Evolutionary conservation across 192 early-diverging fungal genomes (phyloP).

Genomic region (Pilobolus umbonatus): DNA sequence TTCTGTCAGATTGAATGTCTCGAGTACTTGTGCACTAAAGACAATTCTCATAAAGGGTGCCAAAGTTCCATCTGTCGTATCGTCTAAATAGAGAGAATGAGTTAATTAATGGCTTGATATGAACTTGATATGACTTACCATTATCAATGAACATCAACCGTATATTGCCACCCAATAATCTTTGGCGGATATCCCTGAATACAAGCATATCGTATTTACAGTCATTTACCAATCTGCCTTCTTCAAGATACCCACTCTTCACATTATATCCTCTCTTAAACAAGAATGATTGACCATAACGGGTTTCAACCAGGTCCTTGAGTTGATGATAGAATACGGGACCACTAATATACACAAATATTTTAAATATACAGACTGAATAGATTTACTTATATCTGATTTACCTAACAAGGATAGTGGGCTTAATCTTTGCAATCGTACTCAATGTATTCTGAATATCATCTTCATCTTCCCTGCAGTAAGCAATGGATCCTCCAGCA

Average conservation of each 20-base stretch:
- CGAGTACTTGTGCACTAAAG: conserved; percentile 57
- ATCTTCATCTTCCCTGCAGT: conserved; percentile 40
- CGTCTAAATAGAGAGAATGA: conserved; percentile 10
- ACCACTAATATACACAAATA: no score
- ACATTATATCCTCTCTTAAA: conserved; percentile 37
- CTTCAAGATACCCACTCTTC: conserved; percentile 22
- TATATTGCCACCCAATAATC: conserved; percentile 39
- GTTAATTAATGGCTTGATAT: background rate
- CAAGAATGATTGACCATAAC: conserved; percentile 33
- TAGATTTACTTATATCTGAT: background rate
- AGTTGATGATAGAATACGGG: conserved; percentile 25
- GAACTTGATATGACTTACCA: conserved; percentile 14
- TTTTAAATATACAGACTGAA: background rate
- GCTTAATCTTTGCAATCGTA: conserved; percentile 63
- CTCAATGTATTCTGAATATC: conserved; percentile 60
- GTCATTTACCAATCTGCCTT: conserved; percentile 35
- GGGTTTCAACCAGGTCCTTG: conserved; percentile 24
- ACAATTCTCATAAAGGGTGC: conserved; percentile 52
- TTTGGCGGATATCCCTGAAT: conserved; percentile 39
- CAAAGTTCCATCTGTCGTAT: conserved; percentile 4
- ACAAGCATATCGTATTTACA: conserved; percentile 40
- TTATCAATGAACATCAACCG: conserved; percentile 23
- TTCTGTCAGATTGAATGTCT: conserved; percentile 43
- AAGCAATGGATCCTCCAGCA: conserved; percentile 65
- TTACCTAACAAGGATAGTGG: conserved; percentile 66